Evolutionary conservation across 495 filamentous ascomycete species (phyloP), one percentile per base, ranked within the genome.

Genomic region (Melanomma pulvis-pyrius): DNA sequence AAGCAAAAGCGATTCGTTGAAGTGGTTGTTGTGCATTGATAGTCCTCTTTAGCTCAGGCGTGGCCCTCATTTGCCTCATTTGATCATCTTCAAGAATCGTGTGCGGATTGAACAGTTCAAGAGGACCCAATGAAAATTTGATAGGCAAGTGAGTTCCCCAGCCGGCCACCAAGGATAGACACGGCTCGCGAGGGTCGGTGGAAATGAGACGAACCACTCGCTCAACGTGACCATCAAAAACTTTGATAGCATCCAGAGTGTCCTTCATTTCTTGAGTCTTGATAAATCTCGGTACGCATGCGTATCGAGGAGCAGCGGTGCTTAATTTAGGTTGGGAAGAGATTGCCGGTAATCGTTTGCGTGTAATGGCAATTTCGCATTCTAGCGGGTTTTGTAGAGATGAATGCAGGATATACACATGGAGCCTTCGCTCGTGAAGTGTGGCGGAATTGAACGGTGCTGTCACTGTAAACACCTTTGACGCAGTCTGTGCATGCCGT

Each of bases 31-130:
- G 61, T 1, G 49, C 50, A 36, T 21, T 63, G 6, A 72, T 49
- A 17, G 62, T 72, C 50, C 66, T 66, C 36, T 67, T 66, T 5
- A 66, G 56, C 1, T 61, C 70, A 4, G 70, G 62, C 0, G 66
- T 64, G 13, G 34, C 48, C 47, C 61, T 61, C n/a, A 50, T 61
- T 13, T 34, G 51, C 47, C 61, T 61, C n/a, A 50, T 61, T 13
- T 34, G 51, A 5, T 52, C 32, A 36, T 66, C 56, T 24, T 57
- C 44, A 8, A 63, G 21, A 19, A 72, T 58, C 0, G 50, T 51
- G 29, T 66, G 63, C 2, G 70, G 70, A 28, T 66, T 60, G 61
- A 72, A 72, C 1, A 72, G 58, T 34, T 54, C 53, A 2, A 72
- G 34, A 11, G 61, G 15, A 4, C 53, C 46, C 34, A 72, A 13